These are phyloP conservation scores for Beauveria bassiana DNA, from an alignment of 2,329 filamentous ascomycete genomes.

Conservation along the genomic window DNA sequence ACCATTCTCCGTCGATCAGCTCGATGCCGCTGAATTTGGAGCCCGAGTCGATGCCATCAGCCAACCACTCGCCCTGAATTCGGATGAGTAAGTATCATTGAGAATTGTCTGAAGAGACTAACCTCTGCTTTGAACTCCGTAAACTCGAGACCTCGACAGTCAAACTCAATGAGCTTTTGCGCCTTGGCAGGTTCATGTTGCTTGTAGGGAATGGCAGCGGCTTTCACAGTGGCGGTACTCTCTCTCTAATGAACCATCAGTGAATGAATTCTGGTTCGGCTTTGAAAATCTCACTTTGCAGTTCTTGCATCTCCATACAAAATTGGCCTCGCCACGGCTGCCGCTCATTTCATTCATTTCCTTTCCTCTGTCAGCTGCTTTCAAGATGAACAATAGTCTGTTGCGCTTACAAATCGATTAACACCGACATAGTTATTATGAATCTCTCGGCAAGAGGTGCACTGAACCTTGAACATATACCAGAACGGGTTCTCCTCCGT, in stretches of 20 bases:
- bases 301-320: constrained; percentile 99
- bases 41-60: constrained; percentile 68
- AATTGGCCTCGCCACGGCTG: constrained; percentile 92
- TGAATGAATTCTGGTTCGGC: background rate
- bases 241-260: constrained; percentile 50
- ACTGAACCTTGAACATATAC: constrained; percentile 97
- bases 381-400: background rate
- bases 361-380: constrained; percentile 34
- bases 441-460: constrained; percentile 89
- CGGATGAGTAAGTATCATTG: constrained; percentile 1
- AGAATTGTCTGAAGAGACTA: constrained; percentile 16
- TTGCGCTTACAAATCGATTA: constrained; percentile 69
- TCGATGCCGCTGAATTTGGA: constrained; percentile 81
- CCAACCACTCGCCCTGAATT: constrained; percentile 77
- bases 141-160: constrained; percentile 92
- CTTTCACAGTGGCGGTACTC: constrained; percentile 77
- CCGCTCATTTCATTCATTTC: constrained; percentile 87
- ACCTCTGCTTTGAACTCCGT: constrained; percentile 86
- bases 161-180: constrained; percentile 79
- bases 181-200: constrained; percentile 64
- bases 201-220: constrained; percentile 63
- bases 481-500: constrained; percentile 77
- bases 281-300: constrained; percentile 62
- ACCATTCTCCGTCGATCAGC: constrained; percentile 88
- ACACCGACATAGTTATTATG: constrained; percentile 83